Percentiles rank a stretch among this genome's conserved stretches.
These are phyloP conservation scores for Globisporangium perplexum DNA, from an alignment of 352 stramenopile species.

Conservation along the genomic window DNA sequence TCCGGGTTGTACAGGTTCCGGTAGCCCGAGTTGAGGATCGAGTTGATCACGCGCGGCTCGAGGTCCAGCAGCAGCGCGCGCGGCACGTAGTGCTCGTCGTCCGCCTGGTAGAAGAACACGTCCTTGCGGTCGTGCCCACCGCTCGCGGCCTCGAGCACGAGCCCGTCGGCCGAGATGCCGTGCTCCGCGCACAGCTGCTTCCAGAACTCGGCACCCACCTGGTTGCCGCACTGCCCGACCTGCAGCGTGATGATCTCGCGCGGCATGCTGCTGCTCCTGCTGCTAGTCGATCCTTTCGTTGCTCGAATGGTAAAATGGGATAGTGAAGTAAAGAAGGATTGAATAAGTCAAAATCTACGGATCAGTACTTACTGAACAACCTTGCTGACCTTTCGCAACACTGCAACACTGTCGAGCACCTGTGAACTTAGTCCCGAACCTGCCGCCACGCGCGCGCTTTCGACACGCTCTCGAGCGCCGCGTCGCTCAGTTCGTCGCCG, in stretches of 20 bases:
- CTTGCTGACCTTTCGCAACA: too few species aligned
- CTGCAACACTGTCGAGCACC: too few species aligned
- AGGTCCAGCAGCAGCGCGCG: conserved; percentile 97
- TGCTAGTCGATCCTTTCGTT: too few species aligned
- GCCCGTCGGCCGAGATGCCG: conserved; percentile 96
- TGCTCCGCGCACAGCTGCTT: conserved; percentile 99
- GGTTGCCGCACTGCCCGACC: conserved; percentile 99
- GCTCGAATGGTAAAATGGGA: too few species aligned
- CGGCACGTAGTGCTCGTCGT: conserved; percentile 99
- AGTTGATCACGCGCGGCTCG: conserved; percentile 93
- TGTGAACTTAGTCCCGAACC: too few species aligned
- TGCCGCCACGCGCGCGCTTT: background rate
- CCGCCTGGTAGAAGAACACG: conserved; percentile 99
- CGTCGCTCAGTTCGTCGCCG: background rate
- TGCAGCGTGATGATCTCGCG: conserved; percentile 99
- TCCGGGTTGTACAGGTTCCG: conserved; percentile 98
- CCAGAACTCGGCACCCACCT: conserved; percentile 99
- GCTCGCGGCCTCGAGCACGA: conserved; percentile 92
- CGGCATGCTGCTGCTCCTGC: conserved; percentile 62
- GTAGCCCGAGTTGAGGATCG: conserved; percentile 89
- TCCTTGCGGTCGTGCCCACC: conserved; percentile 97
- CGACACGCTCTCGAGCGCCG: background rate
- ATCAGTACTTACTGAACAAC: too few species aligned
- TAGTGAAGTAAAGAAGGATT: too few species aligned
- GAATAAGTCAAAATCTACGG: too few species aligned